These are phyloP conservation scores for Xerocomellus dryophilus DNA, from an alignment of 768 basidiomycete species.

Conservation along the genomic window DNA sequence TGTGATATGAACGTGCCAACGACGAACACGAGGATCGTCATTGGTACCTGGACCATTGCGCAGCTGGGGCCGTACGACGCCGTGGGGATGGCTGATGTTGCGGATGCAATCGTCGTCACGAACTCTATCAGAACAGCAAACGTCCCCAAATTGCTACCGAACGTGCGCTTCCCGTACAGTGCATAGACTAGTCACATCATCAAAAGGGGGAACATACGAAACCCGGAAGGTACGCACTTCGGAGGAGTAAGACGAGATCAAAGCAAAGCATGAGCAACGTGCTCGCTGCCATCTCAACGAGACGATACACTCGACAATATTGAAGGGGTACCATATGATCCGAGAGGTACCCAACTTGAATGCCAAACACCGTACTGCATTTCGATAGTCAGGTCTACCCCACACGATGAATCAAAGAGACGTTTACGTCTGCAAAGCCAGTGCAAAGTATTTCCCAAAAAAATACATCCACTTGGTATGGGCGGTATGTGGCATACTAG, in stretches of 20 bases:
- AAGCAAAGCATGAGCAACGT: slow-evolving; percentile 16
- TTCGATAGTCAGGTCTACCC: not conserved
- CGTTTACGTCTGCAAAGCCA: slow-evolving; percentile 18
- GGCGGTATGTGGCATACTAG: slow-evolving; percentile 16
- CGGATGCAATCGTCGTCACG: not conserved
- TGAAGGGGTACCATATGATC: not conserved
- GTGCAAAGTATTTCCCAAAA: slow-evolving; percentile 19
- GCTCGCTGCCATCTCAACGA: slow-evolving; percentile 11
- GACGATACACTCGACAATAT: slow-evolving; percentile 14
- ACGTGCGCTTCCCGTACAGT: slow-evolving; percentile 5
- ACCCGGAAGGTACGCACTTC: slow-evolving; percentile 14
- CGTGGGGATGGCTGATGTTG: not conserved
- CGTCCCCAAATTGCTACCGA: not conserved
- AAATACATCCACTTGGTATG: slow-evolving; percentile 29
- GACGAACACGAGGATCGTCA: slow-evolving; percentile 2
- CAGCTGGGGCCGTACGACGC: slow-evolving; percentile 15
- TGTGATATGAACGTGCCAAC: slow-evolving; percentile 11
- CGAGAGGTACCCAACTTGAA: slow-evolving; percentile 6
- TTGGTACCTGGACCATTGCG: not conserved
- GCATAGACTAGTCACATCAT: slow-evolving; percentile 18
- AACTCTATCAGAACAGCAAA: slow-evolving; percentile 13
- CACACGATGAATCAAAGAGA: not conserved
- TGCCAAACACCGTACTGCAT: slow-evolving; percentile 4
- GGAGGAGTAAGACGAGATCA: slow-evolving; percentile 19
- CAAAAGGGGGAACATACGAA: not conserved